These are phyloP conservation scores for Yamadazyma diddensiae DNA, from an alignment of 1,139 yeast species.

Conservation along the genomic window DNA sequence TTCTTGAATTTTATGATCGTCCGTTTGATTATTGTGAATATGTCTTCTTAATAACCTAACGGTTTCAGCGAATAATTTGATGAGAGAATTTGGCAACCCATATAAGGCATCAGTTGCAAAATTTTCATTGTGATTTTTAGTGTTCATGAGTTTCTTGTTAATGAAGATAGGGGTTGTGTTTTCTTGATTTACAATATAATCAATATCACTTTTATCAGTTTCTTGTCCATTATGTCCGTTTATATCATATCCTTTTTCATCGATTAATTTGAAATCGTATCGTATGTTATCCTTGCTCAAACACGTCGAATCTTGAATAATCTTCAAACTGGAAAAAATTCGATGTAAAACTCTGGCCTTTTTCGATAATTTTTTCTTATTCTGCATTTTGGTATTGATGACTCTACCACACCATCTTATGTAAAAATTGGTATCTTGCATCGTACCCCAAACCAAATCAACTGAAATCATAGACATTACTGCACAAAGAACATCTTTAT, in stretches of 20 bases:
- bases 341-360: conserved; percentile 79
- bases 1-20: conserved; percentile 41
- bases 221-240: conserved; percentile 25
- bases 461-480: conserved; percentile 84
- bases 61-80: conserved; percentile 66
- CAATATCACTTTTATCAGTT: conserved; percentile 10
- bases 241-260: conserved; percentile 36
- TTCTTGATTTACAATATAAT: conserved; percentile 12
- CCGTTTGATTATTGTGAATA: conserved; percentile 40
- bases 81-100: conserved; percentile 81
- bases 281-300: conserved; percentile 37
- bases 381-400: conserved; percentile 64
- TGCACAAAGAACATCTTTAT: conserved; percentile 82
- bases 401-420: conserved; percentile 75
- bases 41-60: conserved; percentile 64
- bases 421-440: conserved; percentile 80
- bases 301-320: conserved; percentile 73
- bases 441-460: conserved; percentile 88
- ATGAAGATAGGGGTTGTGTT: conserved; percentile 41
- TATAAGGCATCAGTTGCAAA: conserved; percentile 79
- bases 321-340: conserved; percentile 69
- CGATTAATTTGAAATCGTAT: conserved; percentile 31
- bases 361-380: conserved; percentile 64
- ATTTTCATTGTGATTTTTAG: conserved; percentile 48
- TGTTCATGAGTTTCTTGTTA: conserved; percentile 42